Evolutionary conservation across 768 basidiomycete species (phyloP), one percentile per base, ranked within the genome.

Genomic region (Leccinum subtestaceum): DNA sequence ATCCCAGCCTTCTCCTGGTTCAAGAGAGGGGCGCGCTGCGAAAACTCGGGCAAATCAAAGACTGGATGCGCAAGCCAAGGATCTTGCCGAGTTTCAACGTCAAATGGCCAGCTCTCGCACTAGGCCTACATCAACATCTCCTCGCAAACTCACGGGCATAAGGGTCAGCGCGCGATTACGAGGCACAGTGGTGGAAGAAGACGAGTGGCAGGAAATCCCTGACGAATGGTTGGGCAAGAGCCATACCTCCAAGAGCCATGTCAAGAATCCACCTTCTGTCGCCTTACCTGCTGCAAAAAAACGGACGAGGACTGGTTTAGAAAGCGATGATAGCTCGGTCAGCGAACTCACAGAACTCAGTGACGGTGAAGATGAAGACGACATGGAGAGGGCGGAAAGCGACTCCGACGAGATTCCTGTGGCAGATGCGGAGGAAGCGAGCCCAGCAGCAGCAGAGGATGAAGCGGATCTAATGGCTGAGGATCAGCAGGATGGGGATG

Each of bases 341-440:
- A 92, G 90, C 67, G 90, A 89, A 52, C 75, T 93, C 64, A 91
- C 90, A 0, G 88, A 89, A 63, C 77, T 92, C 27, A 85, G 83
- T 57, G 86, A 87, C 27, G 70, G 67, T 11, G 75, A 73, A 53
- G 64, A 73, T 11, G 75, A 73, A 53, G 64, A 73, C 50, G 60
- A 66, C 36, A 67, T 68, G 21, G 65, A 60, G 15, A 72, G 67
- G 45, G 59, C 55, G 36, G 64, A 63, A 25, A 53, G 6, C 47
- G 52, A 50, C 40, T 38, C 13, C 3, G 50, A 59, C 10, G 49
- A 52, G 40, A 48, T 38, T 36, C 25, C 31, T 13, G 19, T 17
- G 36, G n/a, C 21, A 15, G 53, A 57, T 11, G 46, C 21, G 32
- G 62, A 62, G 38, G 63, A 57, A 45, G 15, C 11, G 8, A 47